Percentiles rank a stretch among this genome's conserved stretches.
Conservation (phyloP, 2,329 filamentous ascomycete species). For the Colletotrichum costaricense region DNA sequence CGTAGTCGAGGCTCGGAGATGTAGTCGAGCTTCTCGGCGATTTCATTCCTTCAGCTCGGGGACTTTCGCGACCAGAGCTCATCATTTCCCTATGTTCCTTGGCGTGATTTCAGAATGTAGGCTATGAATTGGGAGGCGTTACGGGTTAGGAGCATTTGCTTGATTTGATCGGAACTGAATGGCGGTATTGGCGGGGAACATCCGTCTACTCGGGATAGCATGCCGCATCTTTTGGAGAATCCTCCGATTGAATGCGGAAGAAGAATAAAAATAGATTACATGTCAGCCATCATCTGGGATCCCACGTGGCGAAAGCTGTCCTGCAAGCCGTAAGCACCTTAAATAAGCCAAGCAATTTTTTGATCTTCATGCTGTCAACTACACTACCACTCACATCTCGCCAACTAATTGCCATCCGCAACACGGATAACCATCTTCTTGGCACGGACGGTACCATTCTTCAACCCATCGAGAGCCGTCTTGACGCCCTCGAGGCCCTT, state of each 20-base stretch:
- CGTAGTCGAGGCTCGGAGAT: neutral
- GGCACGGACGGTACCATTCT: conserved; percentile 31
- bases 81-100: neutral
- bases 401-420: conserved; percentile 24
- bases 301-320: neutral
- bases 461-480: conserved; percentile 28
- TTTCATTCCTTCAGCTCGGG: neutral
- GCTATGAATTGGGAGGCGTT: neutral
- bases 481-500: conserved; percentile 31
- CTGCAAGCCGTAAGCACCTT: neutral
- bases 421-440: conserved; percentile 38
- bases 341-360: neutral
- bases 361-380: neutral
- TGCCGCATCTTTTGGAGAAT: neutral
- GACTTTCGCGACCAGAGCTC: too few relatives aligned
- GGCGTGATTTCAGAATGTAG: neutral
- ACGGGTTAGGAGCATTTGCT: neutral
- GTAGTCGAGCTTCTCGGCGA: neutral
- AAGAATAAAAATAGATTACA: neutral
- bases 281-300: neutral
- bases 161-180: neutral
- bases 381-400: neutral
- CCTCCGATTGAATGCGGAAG: neutral
- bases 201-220: neutral
- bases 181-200: neutral